Percentiles rank a stretch among this genome's conserved stretches.
Conservation (phyloP, 306 rosid species). For the Calophaca sinica region DNA sequence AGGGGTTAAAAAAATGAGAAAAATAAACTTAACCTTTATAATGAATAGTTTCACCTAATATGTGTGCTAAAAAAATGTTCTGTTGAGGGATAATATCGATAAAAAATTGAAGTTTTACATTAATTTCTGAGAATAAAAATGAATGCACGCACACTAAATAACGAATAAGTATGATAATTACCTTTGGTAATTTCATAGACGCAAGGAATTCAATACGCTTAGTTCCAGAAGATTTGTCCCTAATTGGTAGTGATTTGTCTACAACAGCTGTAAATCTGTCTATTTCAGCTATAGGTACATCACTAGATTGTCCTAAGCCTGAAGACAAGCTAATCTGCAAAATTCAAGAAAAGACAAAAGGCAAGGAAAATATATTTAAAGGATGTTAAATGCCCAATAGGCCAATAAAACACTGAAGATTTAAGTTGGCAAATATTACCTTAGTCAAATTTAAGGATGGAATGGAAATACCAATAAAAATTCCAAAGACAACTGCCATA, state of each 20-base stretch:
- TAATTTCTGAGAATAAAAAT: slow-evolving; percentile 19
- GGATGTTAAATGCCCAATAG: slow-evolving; percentile 34
- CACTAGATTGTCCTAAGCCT: slow-evolving; percentile 67
- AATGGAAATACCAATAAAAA: slow-evolving; percentile 79
- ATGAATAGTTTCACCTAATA: slow-evolving; percentile 10
- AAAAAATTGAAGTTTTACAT: slow-evolving; percentile 23
- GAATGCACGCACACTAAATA: slow-evolving; percentile 19
- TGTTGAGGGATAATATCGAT: background rate
- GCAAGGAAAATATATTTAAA: slow-evolving; percentile 24
- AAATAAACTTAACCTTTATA: background rate
- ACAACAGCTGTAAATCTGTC: slow-evolving; percentile 55
- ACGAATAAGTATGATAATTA: slow-evolving; percentile 46
- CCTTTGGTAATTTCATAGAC: slow-evolving; percentile 71
- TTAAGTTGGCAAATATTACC: slow-evolving; percentile 57
- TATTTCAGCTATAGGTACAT: slow-evolving; percentile 68
- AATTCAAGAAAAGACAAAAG: slow-evolving; percentile 30
- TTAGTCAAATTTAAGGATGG: slow-evolving; percentile 62
- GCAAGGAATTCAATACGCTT: slow-evolving; percentile 62
- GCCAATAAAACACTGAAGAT: background rate
- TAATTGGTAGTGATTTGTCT: slow-evolving; percentile 47
- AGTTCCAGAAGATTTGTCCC: slow-evolving; percentile 49
- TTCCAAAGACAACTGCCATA: slow-evolving; percentile 76
- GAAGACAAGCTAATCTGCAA: slow-evolving; percentile 82
- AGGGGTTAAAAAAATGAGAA: background rate
- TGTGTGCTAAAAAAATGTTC: slow-evolving; percentile 3